Conservation (phyloP, 139 green algal genomes). For the Micractinium conductrix region DNA sequence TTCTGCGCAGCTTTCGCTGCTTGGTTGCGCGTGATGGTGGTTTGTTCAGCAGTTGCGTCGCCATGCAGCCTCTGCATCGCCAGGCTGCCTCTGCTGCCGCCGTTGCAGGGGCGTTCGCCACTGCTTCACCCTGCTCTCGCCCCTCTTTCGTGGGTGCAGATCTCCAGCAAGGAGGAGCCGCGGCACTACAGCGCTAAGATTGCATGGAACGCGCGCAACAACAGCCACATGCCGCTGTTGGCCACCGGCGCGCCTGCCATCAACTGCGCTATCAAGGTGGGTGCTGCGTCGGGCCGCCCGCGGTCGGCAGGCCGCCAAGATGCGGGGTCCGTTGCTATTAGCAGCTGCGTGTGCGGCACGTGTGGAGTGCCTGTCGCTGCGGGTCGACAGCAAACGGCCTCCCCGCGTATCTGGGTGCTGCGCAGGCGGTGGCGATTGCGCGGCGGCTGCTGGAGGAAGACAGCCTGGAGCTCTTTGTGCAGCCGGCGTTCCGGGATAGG, state of each 20-base stretch:
- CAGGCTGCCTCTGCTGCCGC: not conserved
- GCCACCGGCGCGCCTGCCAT: conserved; percentile 39
- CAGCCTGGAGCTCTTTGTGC: conserved; percentile 44
- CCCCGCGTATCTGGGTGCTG: too few species aligned
- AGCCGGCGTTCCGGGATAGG: conserved; percentile 51
- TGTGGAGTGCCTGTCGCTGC: too few species aligned
- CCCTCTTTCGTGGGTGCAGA: not conserved
- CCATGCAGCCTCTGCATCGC: not conserved
- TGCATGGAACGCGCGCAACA: conserved; percentile 49
- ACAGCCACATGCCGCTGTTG: conserved; percentile 42
- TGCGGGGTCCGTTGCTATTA: too few species aligned
- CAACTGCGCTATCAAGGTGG: conserved; percentile 43
- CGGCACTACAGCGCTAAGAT: conserved; percentile 43
- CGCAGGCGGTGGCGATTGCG: conserved; percentile 43
- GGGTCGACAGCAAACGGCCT: too few species aligned
- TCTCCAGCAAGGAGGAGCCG: conserved; percentile 37
- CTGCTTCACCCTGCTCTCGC: not conserved
- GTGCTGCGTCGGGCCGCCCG: too few species aligned
- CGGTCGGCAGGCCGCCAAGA: too few species aligned
- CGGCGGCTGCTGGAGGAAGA: conserved; percentile 46
- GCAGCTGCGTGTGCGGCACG: too few species aligned
- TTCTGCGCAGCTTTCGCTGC: too few species aligned
- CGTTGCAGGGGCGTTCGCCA: not conserved
- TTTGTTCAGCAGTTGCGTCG: too few species aligned
- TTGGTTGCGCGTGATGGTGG: too few species aligned